phyloP scores from a whole-genome alignment of 148 eudicot genomes.

The Euryodendron excelsum region DNA sequence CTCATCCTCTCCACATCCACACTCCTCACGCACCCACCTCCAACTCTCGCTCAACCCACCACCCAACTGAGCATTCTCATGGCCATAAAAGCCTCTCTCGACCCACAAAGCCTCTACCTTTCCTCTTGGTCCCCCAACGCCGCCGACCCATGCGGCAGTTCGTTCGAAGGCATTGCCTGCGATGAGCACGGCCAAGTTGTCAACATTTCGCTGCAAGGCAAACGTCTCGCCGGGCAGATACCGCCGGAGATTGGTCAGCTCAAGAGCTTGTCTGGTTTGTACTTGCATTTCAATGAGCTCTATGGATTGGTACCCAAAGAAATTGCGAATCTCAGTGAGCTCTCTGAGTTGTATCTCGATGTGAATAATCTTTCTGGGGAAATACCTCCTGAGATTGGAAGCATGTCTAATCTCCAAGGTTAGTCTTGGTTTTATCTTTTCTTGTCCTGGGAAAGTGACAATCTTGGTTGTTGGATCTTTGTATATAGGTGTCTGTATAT shows the following conservation, averaged over 20 bases:
- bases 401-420: slow-evolving; percentile 85
- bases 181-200: slow-evolving; percentile 62
- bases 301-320: slow-evolving; percentile 66
- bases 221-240: slow-evolving; percentile 61
- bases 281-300: slow-evolving; percentile 68
- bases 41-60: slow-evolving; percentile 23
- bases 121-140: slow-evolving; percentile 58
- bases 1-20: slow-evolving; percentile 9
- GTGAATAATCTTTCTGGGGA: slow-evolving; percentile 69
- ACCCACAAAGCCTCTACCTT: slow-evolving; percentile 55
- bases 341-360: slow-evolving; percentile 81
- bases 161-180: slow-evolving; percentile 74
- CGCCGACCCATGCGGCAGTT: slow-evolving; percentile 49
- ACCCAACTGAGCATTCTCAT: slow-evolving; percentile 43
- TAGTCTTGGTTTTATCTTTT: not conserved
- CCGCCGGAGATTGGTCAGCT: slow-evolving; percentile 68
- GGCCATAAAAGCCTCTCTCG: slow-evolving; percentile 57
- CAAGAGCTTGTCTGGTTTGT: slow-evolving; percentile 70
- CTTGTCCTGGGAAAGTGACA: slow-evolving; percentile 19
- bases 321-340: slow-evolving; percentile 53
- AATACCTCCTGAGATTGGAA: slow-evolving; percentile 59
- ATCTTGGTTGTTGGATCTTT: slow-evolving; percentile 10
- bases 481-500: not conserved
- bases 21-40: slow-evolving; percentile 25
- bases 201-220: slow-evolving; percentile 81